These are phyloP conservation scores for Microthlaspi erraticum DNA, from an alignment of 345 rosid genomes.

Conservation along the genomic window DNA sequence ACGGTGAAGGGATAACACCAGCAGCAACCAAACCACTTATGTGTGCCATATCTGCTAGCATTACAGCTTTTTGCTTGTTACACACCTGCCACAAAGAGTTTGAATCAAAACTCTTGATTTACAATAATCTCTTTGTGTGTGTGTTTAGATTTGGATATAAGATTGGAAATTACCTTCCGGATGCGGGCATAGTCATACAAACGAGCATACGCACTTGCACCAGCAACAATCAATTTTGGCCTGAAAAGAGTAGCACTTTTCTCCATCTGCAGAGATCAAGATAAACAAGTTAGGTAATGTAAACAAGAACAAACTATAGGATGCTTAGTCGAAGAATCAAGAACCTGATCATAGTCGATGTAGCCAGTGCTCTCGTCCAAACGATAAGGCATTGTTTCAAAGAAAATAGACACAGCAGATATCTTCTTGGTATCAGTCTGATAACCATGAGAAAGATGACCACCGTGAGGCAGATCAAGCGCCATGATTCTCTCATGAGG, in stretches of 20 bases:
- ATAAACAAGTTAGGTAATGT: not conserved
- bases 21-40: conserved; percentile 98
- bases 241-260: conserved; percentile 93
- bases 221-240: conserved; percentile 95
- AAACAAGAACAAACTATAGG: not conserved
- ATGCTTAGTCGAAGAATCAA: conserved; percentile 9
- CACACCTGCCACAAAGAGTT: conserved; percentile 66
- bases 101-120: conserved; percentile 26
- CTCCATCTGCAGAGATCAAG: conserved; percentile 69
- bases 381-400: conserved; percentile 98
- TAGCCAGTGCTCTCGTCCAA: conserved; percentile 94
- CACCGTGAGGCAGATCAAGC: conserved; percentile 99
- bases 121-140: not conserved
- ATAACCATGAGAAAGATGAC: conserved; percentile 99
- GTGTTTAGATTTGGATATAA: not conserved
- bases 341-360: conserved; percentile 97
- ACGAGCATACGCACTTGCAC: conserved; percentile 97
- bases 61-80: conserved; percentile 90
- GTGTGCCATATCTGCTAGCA: conserved; percentile 99
- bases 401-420: conserved; percentile 97
- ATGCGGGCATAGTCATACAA: conserved; percentile 90
- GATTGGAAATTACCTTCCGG: conserved; percentile 65
- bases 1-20: conserved; percentile 97
- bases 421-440: conserved; percentile 99
- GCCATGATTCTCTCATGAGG: conserved; percentile 99